phyloP scores from a whole-genome alignment of 1,139 yeast species.

The Pichia cactophila region DNA sequence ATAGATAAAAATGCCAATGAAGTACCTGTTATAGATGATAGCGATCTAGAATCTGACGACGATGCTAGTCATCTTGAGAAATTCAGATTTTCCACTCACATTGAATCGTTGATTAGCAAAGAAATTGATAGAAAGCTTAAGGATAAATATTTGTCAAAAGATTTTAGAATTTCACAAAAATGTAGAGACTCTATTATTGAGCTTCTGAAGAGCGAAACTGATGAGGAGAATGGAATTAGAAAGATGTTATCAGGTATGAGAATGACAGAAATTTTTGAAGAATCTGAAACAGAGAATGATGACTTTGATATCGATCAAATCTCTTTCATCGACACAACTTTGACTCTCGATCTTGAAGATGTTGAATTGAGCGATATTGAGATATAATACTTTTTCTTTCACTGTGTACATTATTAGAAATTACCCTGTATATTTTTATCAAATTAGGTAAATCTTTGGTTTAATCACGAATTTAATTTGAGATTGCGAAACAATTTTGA shows the following conservation, averaged over 20 bases:
- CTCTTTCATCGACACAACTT: not conserved
- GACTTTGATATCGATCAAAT: not conserved
- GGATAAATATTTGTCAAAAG: not conserved
- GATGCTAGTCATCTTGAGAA: constrained; percentile 1
- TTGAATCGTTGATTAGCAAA: constrained; percentile 1
- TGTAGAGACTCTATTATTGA: constrained; percentile 8
- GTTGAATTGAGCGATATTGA: not conserved
- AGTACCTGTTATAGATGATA: constrained; percentile 1
- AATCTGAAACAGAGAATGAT: not conserved
- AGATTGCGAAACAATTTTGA: no score
- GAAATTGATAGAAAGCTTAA: not conserved
- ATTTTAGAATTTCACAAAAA: not conserved
- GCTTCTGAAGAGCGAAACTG: constrained; percentile 1
- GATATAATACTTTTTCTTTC: not conserved
- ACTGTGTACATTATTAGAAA: not conserved
- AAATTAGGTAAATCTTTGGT: not conserved
- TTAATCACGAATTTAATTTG: no score
- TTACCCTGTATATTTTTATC: not conserved
- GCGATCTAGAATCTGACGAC: constrained; percentile 9
- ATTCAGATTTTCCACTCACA: constrained; percentile 3
- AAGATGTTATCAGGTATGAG: not conserved
- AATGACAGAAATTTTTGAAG: not conserved
- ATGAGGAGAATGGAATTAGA: not conserved
- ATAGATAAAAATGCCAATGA: not conserved
- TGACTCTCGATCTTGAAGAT: not conserved